Conservation (phyloP, 495 filamentous ascomycete genomes). For the Pyronema domesticum region DNA sequence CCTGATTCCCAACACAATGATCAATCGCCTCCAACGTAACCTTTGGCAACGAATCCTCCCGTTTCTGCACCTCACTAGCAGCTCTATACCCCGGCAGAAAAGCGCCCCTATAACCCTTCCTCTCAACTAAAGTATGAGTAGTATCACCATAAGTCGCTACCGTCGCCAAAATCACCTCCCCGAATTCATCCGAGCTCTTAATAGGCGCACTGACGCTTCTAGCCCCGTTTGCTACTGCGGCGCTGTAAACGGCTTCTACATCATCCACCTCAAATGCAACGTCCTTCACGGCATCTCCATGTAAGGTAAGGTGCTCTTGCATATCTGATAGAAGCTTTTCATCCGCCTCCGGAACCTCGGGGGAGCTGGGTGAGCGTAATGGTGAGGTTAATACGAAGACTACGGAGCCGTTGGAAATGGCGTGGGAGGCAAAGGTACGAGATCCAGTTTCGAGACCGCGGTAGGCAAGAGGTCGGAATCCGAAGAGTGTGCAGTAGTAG, state of each 20-base stretch:
- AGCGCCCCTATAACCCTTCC: slow-evolving; percentile 42
- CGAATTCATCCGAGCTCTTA: slow-evolving; percentile 32
- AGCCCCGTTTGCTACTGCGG: slow-evolving; percentile 53
- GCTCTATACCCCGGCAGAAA: slow-evolving; percentile 68
- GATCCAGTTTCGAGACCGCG: slow-evolving; percentile 71
- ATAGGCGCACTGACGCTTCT: slow-evolving; percentile 41
- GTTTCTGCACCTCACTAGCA: slow-evolving; percentile 18
- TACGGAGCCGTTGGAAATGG: slow-evolving; percentile 57
- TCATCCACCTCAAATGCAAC: slow-evolving; percentile 82
- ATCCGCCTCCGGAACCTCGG: slow-evolving; percentile 28
- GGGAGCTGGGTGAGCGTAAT: slow-evolving; percentile 41
- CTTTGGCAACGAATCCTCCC: slow-evolving; percentile 38
- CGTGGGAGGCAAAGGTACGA: slow-evolving; percentile 57
- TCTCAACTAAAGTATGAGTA: slow-evolving; percentile 69
- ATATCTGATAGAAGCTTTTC: slow-evolving; percentile 33
- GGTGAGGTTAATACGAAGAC: slow-evolving; percentile 75
- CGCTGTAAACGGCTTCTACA: slow-evolving; percentile 52
- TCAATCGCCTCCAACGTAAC: slow-evolving; percentile 59
- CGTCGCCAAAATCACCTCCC: slow-evolving; percentile 46
- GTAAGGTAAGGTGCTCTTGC: slow-evolving; percentile 54
- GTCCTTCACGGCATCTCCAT: slow-evolving; percentile 83
- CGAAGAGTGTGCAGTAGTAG: slow-evolving; percentile 71
- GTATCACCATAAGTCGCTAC: slow-evolving; percentile 84
- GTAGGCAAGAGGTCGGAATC: slow-evolving; percentile 66
- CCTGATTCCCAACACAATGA: slow-evolving; percentile 89